phyloP scores from a whole-genome alignment of 1,139 yeast species.

The Pneumocystis sp. region DNA sequence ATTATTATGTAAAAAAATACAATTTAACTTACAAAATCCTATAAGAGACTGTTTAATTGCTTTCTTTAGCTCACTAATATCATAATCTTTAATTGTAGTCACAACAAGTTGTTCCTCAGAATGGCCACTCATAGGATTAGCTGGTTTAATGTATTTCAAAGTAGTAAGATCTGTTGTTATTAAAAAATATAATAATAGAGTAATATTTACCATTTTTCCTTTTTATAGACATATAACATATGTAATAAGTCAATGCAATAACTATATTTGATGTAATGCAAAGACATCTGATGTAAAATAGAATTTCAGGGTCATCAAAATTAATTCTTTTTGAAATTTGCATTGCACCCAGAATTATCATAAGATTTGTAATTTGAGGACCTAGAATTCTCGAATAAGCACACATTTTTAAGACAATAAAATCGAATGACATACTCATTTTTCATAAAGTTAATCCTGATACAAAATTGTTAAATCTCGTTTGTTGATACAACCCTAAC shows the following conservation, averaged over 20 bases:
- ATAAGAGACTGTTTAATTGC: constrained; percentile 46
- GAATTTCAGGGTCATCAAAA: constrained; percentile 67
- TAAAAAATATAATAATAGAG: constrained; percentile 3
- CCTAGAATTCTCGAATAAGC: background rate
- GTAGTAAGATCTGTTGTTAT: constrained; percentile 49
- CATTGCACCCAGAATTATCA: constrained; percentile 92
- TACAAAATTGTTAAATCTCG: background rate
- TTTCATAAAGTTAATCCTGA: background rate
- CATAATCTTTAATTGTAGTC: constrained; percentile 91
- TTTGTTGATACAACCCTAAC: background rate
- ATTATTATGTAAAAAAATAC: background rate
- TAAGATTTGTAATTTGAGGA: constrained; percentile 36
- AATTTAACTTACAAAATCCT: constrained; percentile 25
- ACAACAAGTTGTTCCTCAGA: constrained; percentile 56
- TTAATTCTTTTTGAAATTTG: constrained; percentile 83
- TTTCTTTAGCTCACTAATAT: constrained; percentile 20
- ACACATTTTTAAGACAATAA: background rate
- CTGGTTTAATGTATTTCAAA: constrained; percentile 77
- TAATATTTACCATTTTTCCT: constrained; percentile 45
- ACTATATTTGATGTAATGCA: constrained; percentile 54
- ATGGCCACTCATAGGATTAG: constrained; percentile 65
- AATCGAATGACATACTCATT: background rate
- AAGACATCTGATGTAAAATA: constrained; percentile 61
- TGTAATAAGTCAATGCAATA: constrained; percentile 52
- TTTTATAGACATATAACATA: constrained; percentile 45